Conservation (phyloP, 169 alveolate species). For the Plasmodium malariae region DNA sequence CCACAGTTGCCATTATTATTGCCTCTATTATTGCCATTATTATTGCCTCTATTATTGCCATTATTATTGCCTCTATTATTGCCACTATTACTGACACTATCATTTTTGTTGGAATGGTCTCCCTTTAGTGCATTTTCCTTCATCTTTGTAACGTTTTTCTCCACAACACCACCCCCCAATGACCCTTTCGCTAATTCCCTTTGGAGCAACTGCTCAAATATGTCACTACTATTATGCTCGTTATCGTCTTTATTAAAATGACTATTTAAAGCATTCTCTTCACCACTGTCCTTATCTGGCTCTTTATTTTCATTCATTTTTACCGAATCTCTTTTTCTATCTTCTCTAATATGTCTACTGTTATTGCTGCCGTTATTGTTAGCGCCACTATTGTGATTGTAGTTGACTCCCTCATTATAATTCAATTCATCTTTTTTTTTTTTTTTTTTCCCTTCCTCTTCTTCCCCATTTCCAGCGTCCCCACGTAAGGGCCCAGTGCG, state of each 20-base stretch:
- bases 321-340: neutral
- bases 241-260: slow-evolving; percentile 24
- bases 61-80: too few relatives aligned
- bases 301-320: neutral
- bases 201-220: slow-evolving; percentile 68
- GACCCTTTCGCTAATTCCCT: slow-evolving; percentile 77
- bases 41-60: too few relatives aligned
- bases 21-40: too few relatives aligned
- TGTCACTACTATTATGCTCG: slow-evolving; percentile 57
- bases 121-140: slow-evolving; percentile 15
- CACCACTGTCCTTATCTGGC: neutral
- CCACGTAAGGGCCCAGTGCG: slow-evolving; percentile 76
- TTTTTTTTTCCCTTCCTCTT: slow-evolving; percentile 14
- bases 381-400: neutral
- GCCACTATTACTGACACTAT: too few relatives aligned
- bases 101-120: neutral
- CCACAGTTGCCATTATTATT: neutral
- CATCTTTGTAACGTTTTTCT: slow-evolving; percentile 25
- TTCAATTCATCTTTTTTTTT: neutral
- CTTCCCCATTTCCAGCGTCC: slow-evolving; percentile 16
- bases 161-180: slow-evolving; percentile 75
- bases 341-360: neutral
- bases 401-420: neutral
- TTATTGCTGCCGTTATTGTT: neutral
- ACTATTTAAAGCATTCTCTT: slow-evolving; percentile 27